These are phyloP conservation scores for Pythium periplocum DNA, from an alignment of 352 stramenopile species.

Conservation along the genomic window DNA sequence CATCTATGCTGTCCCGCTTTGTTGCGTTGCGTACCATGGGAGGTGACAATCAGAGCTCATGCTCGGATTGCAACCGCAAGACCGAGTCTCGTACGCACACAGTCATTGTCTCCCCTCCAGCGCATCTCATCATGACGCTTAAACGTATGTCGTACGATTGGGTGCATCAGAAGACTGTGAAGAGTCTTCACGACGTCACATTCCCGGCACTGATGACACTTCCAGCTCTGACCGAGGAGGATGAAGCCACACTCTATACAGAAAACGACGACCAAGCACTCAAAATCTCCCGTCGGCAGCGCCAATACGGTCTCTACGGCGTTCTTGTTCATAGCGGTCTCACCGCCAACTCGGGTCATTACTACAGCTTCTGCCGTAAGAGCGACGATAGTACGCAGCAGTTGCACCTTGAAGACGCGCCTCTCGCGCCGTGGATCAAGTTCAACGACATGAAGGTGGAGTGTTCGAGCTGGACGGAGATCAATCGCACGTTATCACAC, in stretches of 20 bases:
- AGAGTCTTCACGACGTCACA: conserved; percentile 78
- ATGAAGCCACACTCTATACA: conserved; percentile 43
- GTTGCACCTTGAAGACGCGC: conserved; percentile 75
- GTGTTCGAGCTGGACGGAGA: conserved; percentile 75
- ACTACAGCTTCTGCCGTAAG: conserved; percentile 87
- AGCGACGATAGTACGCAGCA: conserved; percentile 64
- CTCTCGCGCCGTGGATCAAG: conserved; percentile 85
- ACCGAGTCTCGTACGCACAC: conserved; percentile 81
- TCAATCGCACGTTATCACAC: conserved; percentile 63
- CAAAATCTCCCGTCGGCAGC: conserved; percentile 28
- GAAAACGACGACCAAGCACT: conserved; percentile 2
- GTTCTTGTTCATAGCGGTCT: conserved; percentile 87
- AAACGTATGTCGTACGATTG: conserved; percentile 91
- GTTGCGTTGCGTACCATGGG: conserved; percentile 73
- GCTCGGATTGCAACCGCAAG: conserved; percentile 62
- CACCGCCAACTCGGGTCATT: conserved; percentile 88
- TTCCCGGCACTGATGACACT: conserved; percentile 71
- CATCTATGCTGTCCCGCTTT: conserved; percentile 78
- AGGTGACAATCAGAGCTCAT: conserved; percentile 75
- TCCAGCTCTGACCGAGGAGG: conserved; percentile 44
- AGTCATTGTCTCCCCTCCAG: conserved; percentile 70
- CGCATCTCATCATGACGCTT: conserved; percentile 82
- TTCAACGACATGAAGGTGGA: conserved; percentile 88
- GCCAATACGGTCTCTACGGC: conserved; percentile 84
- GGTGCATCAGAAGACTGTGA: conserved; percentile 83